Conservation (phyloP, 805 yeast species). For the Teunomyces lycoperdinae region DNA sequence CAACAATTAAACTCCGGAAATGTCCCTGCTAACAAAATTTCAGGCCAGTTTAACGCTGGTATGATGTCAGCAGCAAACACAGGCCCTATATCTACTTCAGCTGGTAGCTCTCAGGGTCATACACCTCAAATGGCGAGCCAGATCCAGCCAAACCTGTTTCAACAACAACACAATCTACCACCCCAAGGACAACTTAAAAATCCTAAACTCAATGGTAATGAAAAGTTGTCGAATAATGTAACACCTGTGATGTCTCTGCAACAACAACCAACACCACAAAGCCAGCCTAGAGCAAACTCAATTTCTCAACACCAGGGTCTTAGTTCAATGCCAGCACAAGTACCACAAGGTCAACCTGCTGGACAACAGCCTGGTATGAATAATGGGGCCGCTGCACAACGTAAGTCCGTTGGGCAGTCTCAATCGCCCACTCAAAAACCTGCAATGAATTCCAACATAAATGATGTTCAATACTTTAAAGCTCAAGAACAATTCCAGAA, state of each 20-base stretch:
- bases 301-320: slow-evolving; percentile 7
- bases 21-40: slow-evolving; percentile 7
- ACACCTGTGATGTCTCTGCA: slow-evolving; percentile 25
- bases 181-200: slow-evolving; percentile 4
- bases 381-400: neutral
- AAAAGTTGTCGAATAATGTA: slow-evolving; percentile 14
- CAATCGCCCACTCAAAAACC: slow-evolving; percentile 1
- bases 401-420: neutral
- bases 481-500: slow-evolving; percentile 17
- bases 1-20: slow-evolving; percentile 14
- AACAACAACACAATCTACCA: slow-evolving; percentile 2
- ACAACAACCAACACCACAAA: slow-evolving; percentile 22
- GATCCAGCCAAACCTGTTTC: slow-evolving; percentile 15
- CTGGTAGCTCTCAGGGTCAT: slow-evolving; percentile 23
- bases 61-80: slow-evolving; percentile 19
- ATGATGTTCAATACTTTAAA: slow-evolving; percentile 1
- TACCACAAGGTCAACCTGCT: neutral
- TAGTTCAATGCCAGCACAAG: slow-evolving; percentile 1
- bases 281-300: slow-evolving; percentile 13
- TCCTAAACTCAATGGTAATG: slow-evolving; percentile 10
- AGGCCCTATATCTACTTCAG: slow-evolving; percentile 20
- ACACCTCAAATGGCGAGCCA: slow-evolving; percentile 30
- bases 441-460: neutral
- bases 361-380: slow-evolving; percentile 4
- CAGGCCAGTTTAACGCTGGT: slow-evolving; percentile 11